Evolutionary conservation across 2,329 filamentous ascomycete genomes (phyloP).

Genomic region (Fusarium abutilonis): DNA sequence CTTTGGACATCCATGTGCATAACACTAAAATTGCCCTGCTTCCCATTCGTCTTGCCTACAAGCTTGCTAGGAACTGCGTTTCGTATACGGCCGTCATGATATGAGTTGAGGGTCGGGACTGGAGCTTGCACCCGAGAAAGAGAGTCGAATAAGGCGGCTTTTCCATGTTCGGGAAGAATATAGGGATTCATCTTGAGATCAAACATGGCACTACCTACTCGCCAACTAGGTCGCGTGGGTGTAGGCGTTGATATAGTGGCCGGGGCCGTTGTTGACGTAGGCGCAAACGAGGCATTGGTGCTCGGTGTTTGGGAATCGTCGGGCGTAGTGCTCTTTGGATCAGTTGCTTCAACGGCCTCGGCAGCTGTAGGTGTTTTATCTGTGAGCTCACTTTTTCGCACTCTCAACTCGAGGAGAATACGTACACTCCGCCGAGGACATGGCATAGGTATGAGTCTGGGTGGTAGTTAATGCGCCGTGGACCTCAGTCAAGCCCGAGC

Average conservation of each 20-base stretch:
- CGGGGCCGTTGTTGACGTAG: conserved; percentile 8
- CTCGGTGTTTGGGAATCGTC: not conserved
- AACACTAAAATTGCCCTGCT: conserved; percentile 69
- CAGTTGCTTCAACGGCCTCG: conserved; percentile 18
- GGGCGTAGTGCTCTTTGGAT: conserved; percentile 8
- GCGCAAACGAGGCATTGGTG: conserved; percentile 11
- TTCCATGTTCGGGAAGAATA: not conserved
- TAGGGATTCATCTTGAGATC: conserved; percentile 20
- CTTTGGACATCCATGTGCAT: conserved; percentile 68
- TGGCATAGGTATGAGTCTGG: conserved; percentile 37
- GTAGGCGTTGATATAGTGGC: conserved; percentile 7
- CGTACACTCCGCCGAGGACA: conserved; percentile 46
- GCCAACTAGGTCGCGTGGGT: not conserved
- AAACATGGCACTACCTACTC: conserved; percentile 25
- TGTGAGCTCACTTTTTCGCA: conserved; percentile 26
- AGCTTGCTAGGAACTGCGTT: conserved; percentile 71
- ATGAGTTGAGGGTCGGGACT: conserved; percentile 30
- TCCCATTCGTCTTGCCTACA: conserved; percentile 65
- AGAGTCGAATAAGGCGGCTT: conserved; percentile 1
- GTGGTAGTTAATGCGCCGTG: not conserved
- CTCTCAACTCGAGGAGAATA: conserved; percentile 6
- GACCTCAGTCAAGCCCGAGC: conserved; percentile 24
- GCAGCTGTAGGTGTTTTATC: conserved; percentile 13
- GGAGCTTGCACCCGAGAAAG: not conserved
- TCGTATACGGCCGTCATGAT: conserved; percentile 51